phyloP scores from a whole-genome alignment of 2,329 filamentous ascomycete species.

The Hansfordia pulvinata region DNA sequence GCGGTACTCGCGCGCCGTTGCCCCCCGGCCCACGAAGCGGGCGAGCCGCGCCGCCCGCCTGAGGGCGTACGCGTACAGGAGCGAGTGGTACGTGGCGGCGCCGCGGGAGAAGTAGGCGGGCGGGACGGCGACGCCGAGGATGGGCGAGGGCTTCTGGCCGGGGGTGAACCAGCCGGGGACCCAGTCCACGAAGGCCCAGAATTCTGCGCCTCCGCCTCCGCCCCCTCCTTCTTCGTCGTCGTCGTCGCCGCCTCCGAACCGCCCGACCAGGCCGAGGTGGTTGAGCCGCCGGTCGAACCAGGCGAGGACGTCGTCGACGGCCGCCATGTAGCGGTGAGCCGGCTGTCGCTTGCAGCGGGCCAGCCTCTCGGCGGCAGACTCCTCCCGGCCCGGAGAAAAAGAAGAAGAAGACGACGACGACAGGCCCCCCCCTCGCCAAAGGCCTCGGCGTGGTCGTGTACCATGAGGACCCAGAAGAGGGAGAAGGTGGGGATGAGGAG shows the following conservation, averaged over 20 bases:
- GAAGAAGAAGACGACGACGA: conserved; percentile 4
- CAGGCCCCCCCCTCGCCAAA: conserved; percentile 13
- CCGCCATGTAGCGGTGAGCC: no score
- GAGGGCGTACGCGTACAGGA: conserved; percentile 5
- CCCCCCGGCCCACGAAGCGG: conserved; percentile 3
- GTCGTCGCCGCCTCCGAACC: no score
- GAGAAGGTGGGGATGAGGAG: conserved; percentile 18
- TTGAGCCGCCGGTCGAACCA: conserved; percentile 4
- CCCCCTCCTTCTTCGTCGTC: no score
- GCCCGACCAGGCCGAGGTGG: conserved; percentile 6
- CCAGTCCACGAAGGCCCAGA: conserved; percentile 21
- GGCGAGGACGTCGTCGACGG: no score
- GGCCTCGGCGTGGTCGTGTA: conserved; percentile 16
- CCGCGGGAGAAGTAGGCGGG: conserved; percentile 5
- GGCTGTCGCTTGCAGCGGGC: no score
- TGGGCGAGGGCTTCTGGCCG: neutral
- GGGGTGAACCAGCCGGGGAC: conserved; percentile 15
- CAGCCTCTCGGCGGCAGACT: no score
- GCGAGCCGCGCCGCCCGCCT: conserved; percentile 4
- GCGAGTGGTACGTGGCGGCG: conserved; percentile 6
- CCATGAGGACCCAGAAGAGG: conserved; percentile 17
- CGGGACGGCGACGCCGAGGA: conserved; percentile 3
- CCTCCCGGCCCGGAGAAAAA: no score
- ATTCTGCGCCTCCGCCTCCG: conserved; percentile 10
- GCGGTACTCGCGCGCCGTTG: conserved; percentile 11